Evolutionary conservation across 176 grass and related monocot genomes (phyloP).

Genomic region (Leersia perrieri): DNA sequence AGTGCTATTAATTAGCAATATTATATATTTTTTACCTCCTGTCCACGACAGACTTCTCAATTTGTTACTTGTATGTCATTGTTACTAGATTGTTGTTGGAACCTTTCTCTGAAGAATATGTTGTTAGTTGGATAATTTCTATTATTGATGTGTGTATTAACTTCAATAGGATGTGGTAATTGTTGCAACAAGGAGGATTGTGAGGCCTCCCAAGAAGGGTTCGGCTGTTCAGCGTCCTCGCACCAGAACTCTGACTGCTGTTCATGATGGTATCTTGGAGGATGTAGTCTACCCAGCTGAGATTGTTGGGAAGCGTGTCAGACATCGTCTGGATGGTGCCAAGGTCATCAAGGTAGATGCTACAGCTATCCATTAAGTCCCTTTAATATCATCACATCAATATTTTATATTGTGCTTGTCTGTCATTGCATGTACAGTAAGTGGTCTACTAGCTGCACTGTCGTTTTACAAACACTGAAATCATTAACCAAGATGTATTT

Average conservation of each 20-base stretch:
- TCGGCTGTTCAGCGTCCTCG: constrained; percentile 83
- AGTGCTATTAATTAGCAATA: background rate
- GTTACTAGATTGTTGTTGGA: background rate
- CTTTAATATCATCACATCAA: background rate
- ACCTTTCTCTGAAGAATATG: background rate
- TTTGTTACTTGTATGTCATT: background rate
- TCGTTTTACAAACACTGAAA: no score
- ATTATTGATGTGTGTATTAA: background rate
- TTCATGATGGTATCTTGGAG: constrained; percentile 89
- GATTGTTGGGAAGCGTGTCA: constrained; percentile 81
- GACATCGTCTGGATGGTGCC: constrained; percentile 83
- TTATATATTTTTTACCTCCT: background rate
- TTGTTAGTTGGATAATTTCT: background rate
- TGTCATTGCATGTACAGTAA: background rate
- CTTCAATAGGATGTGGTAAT: constrained; percentile 63
- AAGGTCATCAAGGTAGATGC: constrained; percentile 51
- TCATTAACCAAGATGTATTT: background rate
- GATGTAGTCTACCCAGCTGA: constrained; percentile 96
- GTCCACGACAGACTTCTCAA: background rate
- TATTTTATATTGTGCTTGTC: background rate
- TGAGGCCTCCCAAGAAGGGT: constrained; percentile 94
- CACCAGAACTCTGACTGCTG: constrained; percentile 81
- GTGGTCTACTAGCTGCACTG: background rate
- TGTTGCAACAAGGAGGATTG: constrained; percentile 83
- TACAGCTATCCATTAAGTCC: background rate